These are phyloP conservation scores for Cymodocea nodosa DNA, from an alignment of 116 monocot species.

Conservation along the genomic window DNA sequence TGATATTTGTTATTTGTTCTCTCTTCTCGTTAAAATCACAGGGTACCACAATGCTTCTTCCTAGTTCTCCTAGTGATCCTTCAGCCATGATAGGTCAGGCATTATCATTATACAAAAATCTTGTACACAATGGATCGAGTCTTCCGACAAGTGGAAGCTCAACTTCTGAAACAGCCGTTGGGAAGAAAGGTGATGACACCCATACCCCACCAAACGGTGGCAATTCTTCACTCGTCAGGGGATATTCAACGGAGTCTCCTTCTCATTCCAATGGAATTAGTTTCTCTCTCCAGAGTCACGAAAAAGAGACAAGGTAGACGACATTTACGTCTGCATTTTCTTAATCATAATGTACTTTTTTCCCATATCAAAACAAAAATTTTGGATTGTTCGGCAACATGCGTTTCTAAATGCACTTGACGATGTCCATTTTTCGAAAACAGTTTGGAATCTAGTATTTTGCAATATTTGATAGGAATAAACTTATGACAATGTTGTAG, in stretches of 20 bases:
- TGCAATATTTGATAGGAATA: too few species aligned
- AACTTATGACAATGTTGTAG: too few species aligned
- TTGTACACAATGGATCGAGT: slow-evolving; percentile 8
- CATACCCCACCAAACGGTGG: background rate
- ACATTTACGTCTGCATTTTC: background rate
- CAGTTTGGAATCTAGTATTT: too few species aligned
- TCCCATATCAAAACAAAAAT: background rate
- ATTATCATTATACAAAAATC: slow-evolving; percentile 50
- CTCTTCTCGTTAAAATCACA: slow-evolving; percentile 9
- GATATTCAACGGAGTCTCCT: background rate
- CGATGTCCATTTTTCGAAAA: too few species aligned
- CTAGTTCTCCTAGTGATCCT: slow-evolving; percentile 36
- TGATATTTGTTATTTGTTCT: background rate
- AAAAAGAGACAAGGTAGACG: slow-evolving; percentile 1
- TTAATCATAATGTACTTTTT: background rate
- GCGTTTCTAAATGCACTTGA: too few species aligned
- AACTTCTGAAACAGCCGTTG: background rate
- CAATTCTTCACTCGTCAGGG: background rate
- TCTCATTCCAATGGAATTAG: background rate
- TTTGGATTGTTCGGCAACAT: background rate
- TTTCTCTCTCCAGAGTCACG: slow-evolving; percentile 18
- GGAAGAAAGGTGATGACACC: background rate
- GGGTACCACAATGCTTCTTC: slow-evolving; percentile 66
- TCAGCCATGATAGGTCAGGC: slow-evolving; percentile 71
- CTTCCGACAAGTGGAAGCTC: background rate